Base-by-base conservation (phyloP, 345 rosid genomes). In the Eucalyptus pumila region DNA sequence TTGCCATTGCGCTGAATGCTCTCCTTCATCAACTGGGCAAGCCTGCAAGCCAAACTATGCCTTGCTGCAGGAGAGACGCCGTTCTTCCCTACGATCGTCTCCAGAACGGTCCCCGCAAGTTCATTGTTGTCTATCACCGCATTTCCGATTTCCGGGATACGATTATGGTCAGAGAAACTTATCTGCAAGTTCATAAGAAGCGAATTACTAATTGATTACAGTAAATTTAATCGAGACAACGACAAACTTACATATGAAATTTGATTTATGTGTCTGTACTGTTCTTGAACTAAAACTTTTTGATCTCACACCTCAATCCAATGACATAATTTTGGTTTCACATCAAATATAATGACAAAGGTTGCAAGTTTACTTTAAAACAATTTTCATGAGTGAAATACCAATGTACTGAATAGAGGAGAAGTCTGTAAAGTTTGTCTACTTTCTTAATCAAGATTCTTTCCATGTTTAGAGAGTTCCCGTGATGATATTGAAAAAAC, bases 31-130 rank as follows among this genome's bases (percentile, higher is more conserved):
- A 94, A 88, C 42, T 88, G 88, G 5, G 95, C 86, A 11, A 96
- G 86, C 87, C 96, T 94, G 34, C 92, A 87, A 15, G 97, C 98
- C 87, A 96, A 23, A 89, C 95, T 91, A 69, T 89, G 85, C 91
- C 89, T 95, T 56, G 98, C 90, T 14, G 44, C 93, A n/a, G 96
- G 97, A 86, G 97, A 97, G 45, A 96, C 97, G 17, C 99, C 98
- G 5, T 94, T 89, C 91, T 95, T 93, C 8, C 99, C 99, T 11
- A 97, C 89, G 51, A 96, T 96, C 0, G 98, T 94, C 91, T 95
- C 96, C 87, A 96, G 90, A 17, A 97, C 89, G 26, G 98, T 94
- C 87, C 93, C 96, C 7, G 96, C 91, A 11, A 96, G 93, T 51
- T 92, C 91, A 50, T 95, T 97, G 87, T 95, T 97, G 87, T 97